Evolutionary conservation across 1,284 basidiomycete species (phyloP).

Genomic region (Moesziomyces sp.): DNA sequence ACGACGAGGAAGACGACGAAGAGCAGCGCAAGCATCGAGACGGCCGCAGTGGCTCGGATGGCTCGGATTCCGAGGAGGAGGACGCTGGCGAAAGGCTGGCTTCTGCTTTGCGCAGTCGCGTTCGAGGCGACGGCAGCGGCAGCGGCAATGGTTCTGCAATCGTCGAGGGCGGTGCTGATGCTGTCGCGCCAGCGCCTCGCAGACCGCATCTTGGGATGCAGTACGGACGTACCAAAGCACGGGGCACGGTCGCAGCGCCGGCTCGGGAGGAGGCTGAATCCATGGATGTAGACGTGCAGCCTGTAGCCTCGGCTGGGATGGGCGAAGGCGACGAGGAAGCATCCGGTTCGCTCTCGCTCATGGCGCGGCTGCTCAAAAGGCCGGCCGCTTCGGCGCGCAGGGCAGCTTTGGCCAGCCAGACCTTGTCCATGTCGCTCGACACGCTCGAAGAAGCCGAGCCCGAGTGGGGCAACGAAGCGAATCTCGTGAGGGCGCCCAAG

Average conservation of each 20-base stretch:
- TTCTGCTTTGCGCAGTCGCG: constrained; percentile 17
- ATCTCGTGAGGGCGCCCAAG: constrained; percentile 35
- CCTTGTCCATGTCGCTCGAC: constrained; percentile 10
- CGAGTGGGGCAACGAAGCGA: constrained; percentile 49
- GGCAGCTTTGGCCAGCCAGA: not conserved
- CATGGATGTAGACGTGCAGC: constrained; percentile 15
- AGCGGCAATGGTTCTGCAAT: not conserved
- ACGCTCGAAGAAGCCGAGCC: constrained; percentile 41
- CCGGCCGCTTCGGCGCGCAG: not conserved
- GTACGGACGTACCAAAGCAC: constrained; percentile 18
- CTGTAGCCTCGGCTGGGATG: not conserved
- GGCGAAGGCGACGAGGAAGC: constrained; percentile 12
- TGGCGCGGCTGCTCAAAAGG: constrained; percentile 12
- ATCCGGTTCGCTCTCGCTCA: constrained; percentile 24
- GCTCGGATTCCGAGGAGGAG: constrained; percentile 36
- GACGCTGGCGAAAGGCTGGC: constrained; percentile 16
- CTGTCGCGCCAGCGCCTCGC: not conserved
- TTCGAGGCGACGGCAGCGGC: not conserved
- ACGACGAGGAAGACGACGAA: constrained; percentile 15
- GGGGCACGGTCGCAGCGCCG: not conserved
- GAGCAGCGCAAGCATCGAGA: constrained; percentile 1
- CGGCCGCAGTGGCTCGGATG: constrained; percentile 7
- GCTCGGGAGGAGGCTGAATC: not conserved
- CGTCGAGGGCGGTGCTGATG: not conserved
- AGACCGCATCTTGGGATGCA: constrained; percentile 3